These are phyloP conservation scores for Dinochytrium kinnereticum DNA, from an alignment of 371 early-diverging fungal species.

Conservation along the genomic window DNA sequence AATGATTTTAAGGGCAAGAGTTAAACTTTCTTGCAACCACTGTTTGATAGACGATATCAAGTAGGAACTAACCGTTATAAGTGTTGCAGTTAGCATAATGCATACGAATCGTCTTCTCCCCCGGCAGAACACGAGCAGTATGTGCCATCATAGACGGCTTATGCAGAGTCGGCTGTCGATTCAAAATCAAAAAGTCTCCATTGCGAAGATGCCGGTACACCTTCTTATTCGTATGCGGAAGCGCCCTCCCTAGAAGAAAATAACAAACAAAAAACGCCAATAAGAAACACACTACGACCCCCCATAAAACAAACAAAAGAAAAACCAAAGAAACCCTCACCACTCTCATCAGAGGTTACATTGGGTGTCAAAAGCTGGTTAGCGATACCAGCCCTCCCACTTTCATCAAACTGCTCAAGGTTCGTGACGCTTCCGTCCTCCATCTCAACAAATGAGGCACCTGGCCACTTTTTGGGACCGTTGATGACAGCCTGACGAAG, in stretches of 20 bases:
- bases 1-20: too few relatives aligned
- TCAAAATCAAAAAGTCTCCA: slow-evolving; percentile 97
- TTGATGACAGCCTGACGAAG: slow-evolving; percentile 96
- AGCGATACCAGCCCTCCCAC: slow-evolving; percentile 94
- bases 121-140: slow-evolving; percentile 94
- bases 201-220: slow-evolving; percentile 97
- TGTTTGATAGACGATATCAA: slow-evolving; percentile 53
- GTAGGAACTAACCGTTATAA: slow-evolving; percentile 39
- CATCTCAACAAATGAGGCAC: slow-evolving; percentile 92
- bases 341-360: neutral
- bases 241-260: neutral
- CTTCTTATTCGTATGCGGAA: slow-evolving; percentile 80
- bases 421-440: slow-evolving; percentile 91
- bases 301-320: slow-evolving; percentile 3
- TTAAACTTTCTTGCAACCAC: slow-evolving; percentile 82
- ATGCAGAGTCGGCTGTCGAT: slow-evolving; percentile 99
- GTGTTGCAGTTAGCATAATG: slow-evolving; percentile 92
- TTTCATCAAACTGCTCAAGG: slow-evolving; percentile 77
- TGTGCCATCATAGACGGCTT: slow-evolving; percentile 99
- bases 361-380: slow-evolving; percentile 90
- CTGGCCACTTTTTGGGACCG: slow-evolving; percentile 98
- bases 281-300: too few relatives aligned
- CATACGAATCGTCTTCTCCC: slow-evolving; percentile 99
- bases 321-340: neutral
- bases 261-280: neutral